Evolutionary conservation across 2,329 filamentous ascomycete genomes (phyloP), one percentile per base, ranked within the genome.

Genomic region (Domatiomyces globalis): DNA sequence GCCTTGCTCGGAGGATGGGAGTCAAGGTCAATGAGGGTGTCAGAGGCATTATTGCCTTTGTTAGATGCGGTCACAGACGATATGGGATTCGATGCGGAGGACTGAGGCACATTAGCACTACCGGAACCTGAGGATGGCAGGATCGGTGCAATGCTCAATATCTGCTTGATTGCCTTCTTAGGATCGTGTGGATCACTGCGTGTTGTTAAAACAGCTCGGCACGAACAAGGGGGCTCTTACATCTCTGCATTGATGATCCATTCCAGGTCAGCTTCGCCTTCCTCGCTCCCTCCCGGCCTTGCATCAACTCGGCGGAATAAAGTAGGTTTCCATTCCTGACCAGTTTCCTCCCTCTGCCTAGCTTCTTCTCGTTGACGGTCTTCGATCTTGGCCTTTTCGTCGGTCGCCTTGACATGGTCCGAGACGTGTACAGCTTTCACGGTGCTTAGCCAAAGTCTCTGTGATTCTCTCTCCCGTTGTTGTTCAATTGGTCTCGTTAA

Each of bases 321-420:
- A 56, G 82, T 81, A 0, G 92, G 90, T 33, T 81, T 79, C 92
- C 92, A 98, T 57, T 94, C 87, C 6, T 88, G 72, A 10, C 84
- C 84, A 9, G 89, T 81, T 46, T 88, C 83, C 29, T 78, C 78
- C 61, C 92, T 78, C 62, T 80, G 80, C 17, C 88, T 84, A 1
- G 92, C 88, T 63, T 95, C 90, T 56, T 89, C 83, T 62, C 92
- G 79, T 68, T 98, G 92, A 63, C 79, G 81, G 62, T 96, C 90
- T 66, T 98, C 92, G 53, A 98, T 87, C 65, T 84, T 85, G n/a
- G 86, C 89, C 72, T 98, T 98, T 64, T 95, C 90, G 56, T 92
- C 85, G 0, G 92, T 98, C 3, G 92, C 92, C 7, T 84, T 69
- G 59, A 87, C 85, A 62, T 98, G 92, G 61, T 98, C 89, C 53